Evolutionary conservation across 2,329 filamentous ascomycete genomes (phyloP).

Genomic region (Ascosphaera apis): DNA sequence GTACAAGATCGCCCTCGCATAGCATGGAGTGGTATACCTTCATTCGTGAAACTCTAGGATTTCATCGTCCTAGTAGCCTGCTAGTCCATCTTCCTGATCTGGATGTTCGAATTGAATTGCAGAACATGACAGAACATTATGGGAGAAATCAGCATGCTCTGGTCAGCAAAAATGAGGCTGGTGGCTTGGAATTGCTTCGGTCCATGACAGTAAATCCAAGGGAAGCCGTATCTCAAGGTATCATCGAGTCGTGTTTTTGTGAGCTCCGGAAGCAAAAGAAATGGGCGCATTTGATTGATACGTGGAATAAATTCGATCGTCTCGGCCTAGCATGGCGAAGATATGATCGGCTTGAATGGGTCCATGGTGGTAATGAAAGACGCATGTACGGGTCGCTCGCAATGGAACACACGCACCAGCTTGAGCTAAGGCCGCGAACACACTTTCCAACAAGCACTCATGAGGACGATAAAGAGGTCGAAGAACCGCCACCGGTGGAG

Average conservation of each 20-base stretch:
- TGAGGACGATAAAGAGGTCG: conserved; percentile 18
- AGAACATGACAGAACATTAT: too few species aligned
- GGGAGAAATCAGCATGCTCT: conserved; percentile 31
- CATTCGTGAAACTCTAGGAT: conserved; percentile 34
- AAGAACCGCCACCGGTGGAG: conserved; percentile 39
- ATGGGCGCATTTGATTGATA: conserved; percentile 34
- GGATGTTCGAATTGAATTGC: conserved; percentile 31
- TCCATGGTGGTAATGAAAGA: conserved; percentile 40
- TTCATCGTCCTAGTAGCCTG: conserved; percentile 31
- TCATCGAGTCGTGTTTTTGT: conserved; percentile 34
- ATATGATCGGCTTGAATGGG: conserved; percentile 46
- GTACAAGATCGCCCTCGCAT: conserved; percentile 35
- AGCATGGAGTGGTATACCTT: conserved; percentile 49
- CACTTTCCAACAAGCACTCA: conserved; percentile 35
- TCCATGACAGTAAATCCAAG: conserved; percentile 22
- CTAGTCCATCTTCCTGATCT: conserved; percentile 41
- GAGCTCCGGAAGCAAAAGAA: conserved; percentile 33
- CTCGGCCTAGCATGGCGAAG: conserved; percentile 46
- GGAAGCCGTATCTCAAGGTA: conserved; percentile 29
- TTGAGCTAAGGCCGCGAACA: conserved; percentile 40
- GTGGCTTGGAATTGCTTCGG: conserved; percentile 11
- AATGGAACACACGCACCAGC: conserved; percentile 42
- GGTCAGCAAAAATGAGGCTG: conserved; percentile 21
- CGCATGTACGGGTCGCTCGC: conserved; percentile 47
- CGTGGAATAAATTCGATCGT: conserved; percentile 34